A percentile compares a stretch with the other conserved stretches of the same genome.
Conservation (phyloP, 2,329 filamentous ascomycete genomes). For the Aspergillus proliferans region DNA sequence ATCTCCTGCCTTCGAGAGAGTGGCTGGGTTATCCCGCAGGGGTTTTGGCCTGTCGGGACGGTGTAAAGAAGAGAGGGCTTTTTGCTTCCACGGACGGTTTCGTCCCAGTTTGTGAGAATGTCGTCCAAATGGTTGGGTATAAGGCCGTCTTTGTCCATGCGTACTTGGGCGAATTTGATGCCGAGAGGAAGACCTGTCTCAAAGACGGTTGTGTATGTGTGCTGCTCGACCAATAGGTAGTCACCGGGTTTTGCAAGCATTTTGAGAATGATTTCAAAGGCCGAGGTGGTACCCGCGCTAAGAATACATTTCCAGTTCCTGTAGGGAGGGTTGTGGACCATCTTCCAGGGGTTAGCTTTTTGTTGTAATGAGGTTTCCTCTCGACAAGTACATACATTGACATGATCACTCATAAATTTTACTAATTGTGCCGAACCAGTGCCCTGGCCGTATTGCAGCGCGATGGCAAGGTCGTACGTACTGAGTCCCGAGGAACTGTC, state of each 20-base stretch:
- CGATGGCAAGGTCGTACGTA: background rate
- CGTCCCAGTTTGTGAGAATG: conserved; percentile 55
- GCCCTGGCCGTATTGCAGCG: background rate
- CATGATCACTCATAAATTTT: background rate
- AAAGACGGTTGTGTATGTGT: conserved; percentile 68
- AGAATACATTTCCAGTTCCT: conserved; percentile 67
- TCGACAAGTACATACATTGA: background rate
- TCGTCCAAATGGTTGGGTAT: conserved; percentile 52
- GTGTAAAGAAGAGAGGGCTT: conserved; percentile 61
- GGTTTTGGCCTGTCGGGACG: conserved; percentile 76
- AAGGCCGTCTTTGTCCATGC: conserved; percentile 57
- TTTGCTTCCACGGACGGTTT: conserved; percentile 39
- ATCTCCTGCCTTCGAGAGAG: conserved; percentile 68
- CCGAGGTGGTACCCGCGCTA: conserved; percentile 72
- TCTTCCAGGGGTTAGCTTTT: too few relatives aligned
- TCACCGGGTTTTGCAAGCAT: conserved; percentile 70
- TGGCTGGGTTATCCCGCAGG: conserved; percentile 69
- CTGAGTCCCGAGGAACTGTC: background rate
- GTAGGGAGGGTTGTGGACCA: background rate
- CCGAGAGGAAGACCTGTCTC: conserved; percentile 55
- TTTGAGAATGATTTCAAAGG: conserved; percentile 69
- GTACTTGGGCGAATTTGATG: conserved; percentile 49
- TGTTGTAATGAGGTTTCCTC: too few relatives aligned
- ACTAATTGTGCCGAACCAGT: background rate
- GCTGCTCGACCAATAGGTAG: conserved; percentile 73